These are phyloP conservation scores for Hortaea werneckii DNA, from an alignment of 2,329 filamentous ascomycete genomes.

Conservation along the genomic window DNA sequence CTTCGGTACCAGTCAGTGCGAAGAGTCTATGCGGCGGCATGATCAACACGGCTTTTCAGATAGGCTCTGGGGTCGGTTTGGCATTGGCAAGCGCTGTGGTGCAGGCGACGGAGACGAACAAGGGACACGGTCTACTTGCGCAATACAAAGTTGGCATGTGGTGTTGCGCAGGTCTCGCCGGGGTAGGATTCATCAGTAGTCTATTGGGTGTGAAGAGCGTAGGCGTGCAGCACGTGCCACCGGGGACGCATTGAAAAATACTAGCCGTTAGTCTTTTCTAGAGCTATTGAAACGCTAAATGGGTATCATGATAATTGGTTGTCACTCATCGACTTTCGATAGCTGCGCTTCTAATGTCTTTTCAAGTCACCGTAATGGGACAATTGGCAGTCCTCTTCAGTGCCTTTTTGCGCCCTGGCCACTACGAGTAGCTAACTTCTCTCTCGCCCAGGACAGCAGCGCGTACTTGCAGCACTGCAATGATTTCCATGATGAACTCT, in stretches of 20 bases:
- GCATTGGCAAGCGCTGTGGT: conserved; percentile 32
- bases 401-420: no score
- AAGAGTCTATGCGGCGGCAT: conserved; percentile 34
- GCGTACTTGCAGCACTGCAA: conserved; percentile 38
- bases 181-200: conserved; percentile 23
- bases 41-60: conserved; percentile 37
- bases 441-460: conserved; percentile 35
- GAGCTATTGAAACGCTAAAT: background rate
- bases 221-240: background rate
- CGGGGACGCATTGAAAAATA: background rate
- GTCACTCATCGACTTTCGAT: no score
- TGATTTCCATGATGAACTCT: conserved; percentile 40
- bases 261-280: background rate
- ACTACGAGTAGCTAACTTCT: conserved; percentile 25
- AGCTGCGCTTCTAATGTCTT: no score
- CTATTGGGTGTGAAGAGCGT: background rate
- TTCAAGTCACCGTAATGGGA: no score
- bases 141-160: conserved; percentile 34
- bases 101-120: conserved; percentile 29
- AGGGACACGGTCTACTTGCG: conserved; percentile 22
- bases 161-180: conserved; percentile 33
- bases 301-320: background rate
- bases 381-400: no score
- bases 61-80: conserved; percentile 31
- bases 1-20: conserved; percentile 31